phyloP scores from a whole-genome alignment of 1,284 basidiomycete genomes.

The Vanrija humicola region DNA sequence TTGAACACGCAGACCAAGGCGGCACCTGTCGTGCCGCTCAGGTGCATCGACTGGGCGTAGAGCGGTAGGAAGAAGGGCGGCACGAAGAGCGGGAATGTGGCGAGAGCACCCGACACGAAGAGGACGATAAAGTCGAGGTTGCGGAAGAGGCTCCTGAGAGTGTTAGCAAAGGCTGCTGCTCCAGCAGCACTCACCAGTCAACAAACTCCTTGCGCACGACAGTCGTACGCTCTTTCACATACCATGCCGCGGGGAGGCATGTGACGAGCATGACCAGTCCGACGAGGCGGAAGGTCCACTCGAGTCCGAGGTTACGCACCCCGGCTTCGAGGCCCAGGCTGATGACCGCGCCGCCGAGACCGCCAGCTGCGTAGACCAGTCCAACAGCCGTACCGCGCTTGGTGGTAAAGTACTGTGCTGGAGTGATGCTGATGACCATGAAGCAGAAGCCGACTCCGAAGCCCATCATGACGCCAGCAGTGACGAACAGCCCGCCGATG shows the following conservation, averaged over 20 bases:
- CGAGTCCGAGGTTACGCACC: constrained; percentile 27
- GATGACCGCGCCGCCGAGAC: constrained; percentile 41
- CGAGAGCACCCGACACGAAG: constrained; percentile 35
- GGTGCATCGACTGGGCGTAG: constrained; percentile 36
- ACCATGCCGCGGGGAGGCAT: constrained; percentile 12
- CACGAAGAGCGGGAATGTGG: constrained; percentile 44
- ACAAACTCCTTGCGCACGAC: constrained; percentile 2
- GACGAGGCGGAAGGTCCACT: constrained; percentile 17
- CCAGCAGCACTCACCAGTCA: constrained; percentile 5
- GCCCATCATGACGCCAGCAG: constrained; percentile 25
- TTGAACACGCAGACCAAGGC: constrained; percentile 28
- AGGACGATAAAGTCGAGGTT: constrained; percentile 35
- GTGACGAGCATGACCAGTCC: constrained; percentile 6
- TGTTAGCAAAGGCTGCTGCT: constrained; percentile 1
- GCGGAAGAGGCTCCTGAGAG: constrained; percentile 27
- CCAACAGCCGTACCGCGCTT: constrained; percentile 39
- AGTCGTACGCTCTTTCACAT: constrained; percentile 3
- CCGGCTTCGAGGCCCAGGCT: constrained; percentile 31
- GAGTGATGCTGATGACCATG: constrained; percentile 19
- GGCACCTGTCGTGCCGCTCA: constrained; percentile 29
- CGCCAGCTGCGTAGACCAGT: constrained; percentile 39
- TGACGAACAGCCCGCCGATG: constrained; percentile 26
- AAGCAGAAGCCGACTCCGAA: constrained; percentile 24
- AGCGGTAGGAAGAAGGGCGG: constrained; percentile 47
- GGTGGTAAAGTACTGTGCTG: constrained; percentile 36